phyloP scores from a whole-genome alignment of 1,284 basidiomycete genomes.

The Cutaneotrichosporon sp. region DNA sequence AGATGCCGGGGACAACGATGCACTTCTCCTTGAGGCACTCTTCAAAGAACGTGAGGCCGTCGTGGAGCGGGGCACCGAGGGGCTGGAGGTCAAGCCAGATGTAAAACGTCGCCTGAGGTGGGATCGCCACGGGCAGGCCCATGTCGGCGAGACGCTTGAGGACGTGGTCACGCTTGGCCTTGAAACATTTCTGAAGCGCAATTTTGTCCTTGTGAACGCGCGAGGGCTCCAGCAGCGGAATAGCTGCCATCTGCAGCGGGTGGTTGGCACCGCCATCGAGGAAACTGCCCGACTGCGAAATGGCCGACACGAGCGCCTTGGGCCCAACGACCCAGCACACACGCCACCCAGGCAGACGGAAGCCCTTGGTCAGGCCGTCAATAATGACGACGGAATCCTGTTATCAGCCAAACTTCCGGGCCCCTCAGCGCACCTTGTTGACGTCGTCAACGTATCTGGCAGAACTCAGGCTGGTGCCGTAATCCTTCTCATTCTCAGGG shows the following conservation, averaged over 20 bases:
- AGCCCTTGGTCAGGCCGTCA: constrained; percentile 86
- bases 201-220: constrained; percentile 68
- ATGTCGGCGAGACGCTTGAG: constrained; percentile 72
- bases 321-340: constrained; percentile 95
- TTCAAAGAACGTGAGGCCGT: constrained; percentile 89
- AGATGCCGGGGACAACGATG: constrained; percentile 56
- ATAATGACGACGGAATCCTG: constrained; percentile 76
- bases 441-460: constrained; percentile 81
- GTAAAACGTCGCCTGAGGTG: constrained; percentile 75
- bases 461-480: constrained; percentile 72
- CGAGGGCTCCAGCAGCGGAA: constrained; percentile 68
- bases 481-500: constrained; percentile 66
- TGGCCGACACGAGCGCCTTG: constrained; percentile 76
- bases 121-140: constrained; percentile 67
- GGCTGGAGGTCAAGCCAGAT: constrained; percentile 81
- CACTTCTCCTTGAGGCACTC: constrained; percentile 67
- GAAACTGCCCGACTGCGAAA: constrained; percentile 83
- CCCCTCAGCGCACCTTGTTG: constrained; percentile 65
- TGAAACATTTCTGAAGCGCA: constrained; percentile 81
- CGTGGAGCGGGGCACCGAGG: constrained; percentile 74
- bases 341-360: constrained; percentile 77
- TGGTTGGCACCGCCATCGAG: constrained; percentile 84
- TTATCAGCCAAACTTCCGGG: no score
- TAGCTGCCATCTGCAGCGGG: constrained; percentile 80
- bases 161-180: constrained; percentile 83